These are phyloP conservation scores for Fusarium chuoi DNA, from an alignment of 2,329 filamentous ascomycete genomes.

Conservation along the genomic window DNA sequence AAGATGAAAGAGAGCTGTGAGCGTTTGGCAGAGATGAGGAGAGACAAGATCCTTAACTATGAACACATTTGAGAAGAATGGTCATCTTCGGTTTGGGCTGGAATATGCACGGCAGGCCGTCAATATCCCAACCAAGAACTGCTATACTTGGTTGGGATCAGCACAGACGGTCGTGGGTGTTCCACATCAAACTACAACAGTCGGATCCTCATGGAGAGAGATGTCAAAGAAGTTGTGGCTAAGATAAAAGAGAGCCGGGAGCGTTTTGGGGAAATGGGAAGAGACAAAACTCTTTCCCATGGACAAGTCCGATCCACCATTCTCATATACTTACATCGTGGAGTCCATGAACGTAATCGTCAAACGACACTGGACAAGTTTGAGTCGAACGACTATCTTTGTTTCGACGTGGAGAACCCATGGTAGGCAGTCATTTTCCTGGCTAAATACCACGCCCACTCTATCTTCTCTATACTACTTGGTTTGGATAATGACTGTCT, in stretches of 20 bases:
- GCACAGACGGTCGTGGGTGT: neutral
- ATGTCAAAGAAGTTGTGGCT: fast-evolving
- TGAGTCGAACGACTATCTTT: neutral
- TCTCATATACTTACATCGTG: neutral
- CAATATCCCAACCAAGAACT: neutral
- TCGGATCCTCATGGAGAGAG: neutral
- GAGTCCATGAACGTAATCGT: neutral
- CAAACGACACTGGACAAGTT: neutral
- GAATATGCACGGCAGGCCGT: neutral
- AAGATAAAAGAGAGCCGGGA: neutral
- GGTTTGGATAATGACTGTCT: neutral
- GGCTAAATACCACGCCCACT: neutral
- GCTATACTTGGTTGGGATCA: neutral
- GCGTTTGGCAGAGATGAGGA: neutral
- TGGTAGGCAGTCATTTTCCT: neutral
- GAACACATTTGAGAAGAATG: neutral
- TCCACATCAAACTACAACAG: neutral
- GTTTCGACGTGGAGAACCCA: neutral
- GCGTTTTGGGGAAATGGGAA: neutral
- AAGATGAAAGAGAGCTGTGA: neutral
- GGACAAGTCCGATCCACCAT: neutral
- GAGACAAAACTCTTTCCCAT: neutral
- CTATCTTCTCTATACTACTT: neutral
- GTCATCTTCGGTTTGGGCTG: neutral
- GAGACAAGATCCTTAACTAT: neutral